phyloP scores from a whole-genome alignment of 1,139 yeast species.

The Citeromyces hawaiiensis region DNA sequence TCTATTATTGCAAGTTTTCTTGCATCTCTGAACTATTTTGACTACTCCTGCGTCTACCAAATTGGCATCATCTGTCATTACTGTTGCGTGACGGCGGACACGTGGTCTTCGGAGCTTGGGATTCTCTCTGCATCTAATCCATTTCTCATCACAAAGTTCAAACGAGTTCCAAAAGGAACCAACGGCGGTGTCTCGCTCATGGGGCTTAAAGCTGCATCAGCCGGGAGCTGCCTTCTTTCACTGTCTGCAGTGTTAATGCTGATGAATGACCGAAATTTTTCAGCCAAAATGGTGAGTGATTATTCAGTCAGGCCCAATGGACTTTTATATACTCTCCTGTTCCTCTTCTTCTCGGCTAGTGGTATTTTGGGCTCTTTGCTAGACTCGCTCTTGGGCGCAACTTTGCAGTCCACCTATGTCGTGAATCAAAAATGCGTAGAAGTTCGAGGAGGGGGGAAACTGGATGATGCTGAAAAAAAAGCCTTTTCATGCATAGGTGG shows the following conservation, averaged over 20 bases:
- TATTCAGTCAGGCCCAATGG: constrained; percentile 1
- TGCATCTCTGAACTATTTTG: constrained; percentile 8
- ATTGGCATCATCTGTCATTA: constrained; percentile 26
- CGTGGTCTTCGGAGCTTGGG: constrained; percentile 36
- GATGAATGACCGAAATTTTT: constrained; percentile 9
- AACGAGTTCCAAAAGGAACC: constrained; percentile 31
- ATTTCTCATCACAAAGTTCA: constrained; percentile 25
- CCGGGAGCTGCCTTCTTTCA: constrained; percentile 25
- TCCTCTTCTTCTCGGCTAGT: constrained; percentile 16
- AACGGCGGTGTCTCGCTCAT: constrained; percentile 30
- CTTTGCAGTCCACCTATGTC: constrained; percentile 22
- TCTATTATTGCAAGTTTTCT: constrained; percentile 20
- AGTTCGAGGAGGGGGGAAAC: constrained; percentile 23
- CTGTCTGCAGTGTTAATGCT: constrained; percentile 13
- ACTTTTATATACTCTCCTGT: constrained; percentile 7
- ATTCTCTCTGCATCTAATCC: constrained; percentile 25
- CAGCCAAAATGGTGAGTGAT: not conserved
- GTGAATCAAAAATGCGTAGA: constrained; percentile 24
- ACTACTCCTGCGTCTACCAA: constrained; percentile 5
- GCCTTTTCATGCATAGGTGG: constrained; percentile 13
- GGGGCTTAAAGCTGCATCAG: constrained; percentile 24
- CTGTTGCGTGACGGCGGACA: constrained; percentile 32
- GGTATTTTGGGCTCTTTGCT: constrained; percentile 28
- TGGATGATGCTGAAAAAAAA: constrained; percentile 8
- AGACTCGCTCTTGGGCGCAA: constrained; percentile 32